Evolutionary conservation across 352 stramenopile species (phyloP).

Genomic region (Phytophthora idaei): DNA sequence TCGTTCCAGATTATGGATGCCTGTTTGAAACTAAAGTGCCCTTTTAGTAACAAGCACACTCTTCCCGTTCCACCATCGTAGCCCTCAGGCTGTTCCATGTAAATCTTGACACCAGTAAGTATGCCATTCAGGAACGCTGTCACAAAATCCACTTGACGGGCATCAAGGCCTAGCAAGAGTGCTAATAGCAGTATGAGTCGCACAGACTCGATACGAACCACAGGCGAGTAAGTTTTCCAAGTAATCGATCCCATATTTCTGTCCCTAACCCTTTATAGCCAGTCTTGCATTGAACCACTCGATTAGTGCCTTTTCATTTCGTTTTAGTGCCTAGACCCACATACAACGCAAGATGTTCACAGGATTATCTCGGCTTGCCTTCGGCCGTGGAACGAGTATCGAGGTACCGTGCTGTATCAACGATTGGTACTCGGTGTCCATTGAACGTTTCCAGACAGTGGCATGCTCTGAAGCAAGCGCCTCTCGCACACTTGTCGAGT

Average conservation of each 20-base stretch:
- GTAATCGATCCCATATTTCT: constrained; percentile 10
- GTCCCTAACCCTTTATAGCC: constrained; percentile 9
- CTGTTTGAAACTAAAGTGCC: constrained; percentile 5
- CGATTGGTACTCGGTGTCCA: no score
- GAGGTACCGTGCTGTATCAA: constrained; percentile 8
- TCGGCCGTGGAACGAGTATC: constrained; percentile 8
- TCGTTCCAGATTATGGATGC: constrained; percentile 18
- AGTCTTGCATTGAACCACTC: constrained; percentile 12
- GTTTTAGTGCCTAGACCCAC: neutral
- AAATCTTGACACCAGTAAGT: constrained; percentile 5
- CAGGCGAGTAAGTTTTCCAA: constrained; percentile 10
- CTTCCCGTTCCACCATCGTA: constrained; percentile 12
- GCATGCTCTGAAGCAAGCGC: no score
- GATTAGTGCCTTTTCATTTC: constrained; percentile 7
- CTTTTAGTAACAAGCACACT: constrained; percentile 8
- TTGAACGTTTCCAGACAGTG: no score
- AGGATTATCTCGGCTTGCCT: neutral
- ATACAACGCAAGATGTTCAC: neutral
- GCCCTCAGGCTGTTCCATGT: constrained; percentile 11
- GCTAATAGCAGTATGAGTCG: neutral
- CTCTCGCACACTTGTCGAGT: no score
- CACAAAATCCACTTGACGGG: constrained; percentile 5
- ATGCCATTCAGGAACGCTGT: constrained; percentile 1
- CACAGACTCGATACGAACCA: constrained; percentile 11
- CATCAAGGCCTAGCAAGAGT: neutral